Percentiles rank a stretch among this genome's conserved stretches.
phyloP scores from a whole-genome alignment of 768 basidiomycete species.

The Boletus sensibilis region DNA sequence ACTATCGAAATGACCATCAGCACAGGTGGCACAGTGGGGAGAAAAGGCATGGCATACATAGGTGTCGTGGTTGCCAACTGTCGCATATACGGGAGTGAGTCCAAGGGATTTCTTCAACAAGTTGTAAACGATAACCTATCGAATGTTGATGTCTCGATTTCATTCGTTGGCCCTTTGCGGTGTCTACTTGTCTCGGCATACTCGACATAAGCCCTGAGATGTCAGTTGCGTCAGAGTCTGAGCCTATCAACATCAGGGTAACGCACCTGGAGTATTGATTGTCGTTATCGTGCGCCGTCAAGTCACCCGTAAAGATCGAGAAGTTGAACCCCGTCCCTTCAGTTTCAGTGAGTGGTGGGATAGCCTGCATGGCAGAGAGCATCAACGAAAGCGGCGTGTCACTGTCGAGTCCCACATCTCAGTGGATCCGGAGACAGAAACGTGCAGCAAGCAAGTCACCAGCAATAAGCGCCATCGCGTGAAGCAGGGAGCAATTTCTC shows the following conservation, averaged over 20 bases:
- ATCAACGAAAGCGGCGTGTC: conserved; percentile 60
- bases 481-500: conserved; percentile 53
- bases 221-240: neutral
- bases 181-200: conserved; percentile 51
- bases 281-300: conserved; percentile 70
- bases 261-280: conserved; percentile 56
- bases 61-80: conserved; percentile 73
- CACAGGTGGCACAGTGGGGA: neutral
- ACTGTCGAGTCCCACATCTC: conserved; percentile 27
- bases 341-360: conserved; percentile 61
- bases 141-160: neutral
- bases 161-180: neutral
- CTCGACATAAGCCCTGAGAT: conserved; percentile 48
- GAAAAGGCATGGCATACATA: conserved; percentile 40
- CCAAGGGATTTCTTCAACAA: conserved; percentile 59
- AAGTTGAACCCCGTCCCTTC: conserved; percentile 57
- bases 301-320: conserved; percentile 67
- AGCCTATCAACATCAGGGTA: neutral
- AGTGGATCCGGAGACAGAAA: too few species aligned
- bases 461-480: conserved; percentile 48
- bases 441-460: neutral
- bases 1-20: neutral
- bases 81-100: conserved; percentile 65
- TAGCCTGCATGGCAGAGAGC: conserved; percentile 56
- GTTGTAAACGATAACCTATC: conserved; percentile 56